Conservation (phyloP, 192 early-diverging fungal genomes). For the Cetraspora pellucida region DNA sequence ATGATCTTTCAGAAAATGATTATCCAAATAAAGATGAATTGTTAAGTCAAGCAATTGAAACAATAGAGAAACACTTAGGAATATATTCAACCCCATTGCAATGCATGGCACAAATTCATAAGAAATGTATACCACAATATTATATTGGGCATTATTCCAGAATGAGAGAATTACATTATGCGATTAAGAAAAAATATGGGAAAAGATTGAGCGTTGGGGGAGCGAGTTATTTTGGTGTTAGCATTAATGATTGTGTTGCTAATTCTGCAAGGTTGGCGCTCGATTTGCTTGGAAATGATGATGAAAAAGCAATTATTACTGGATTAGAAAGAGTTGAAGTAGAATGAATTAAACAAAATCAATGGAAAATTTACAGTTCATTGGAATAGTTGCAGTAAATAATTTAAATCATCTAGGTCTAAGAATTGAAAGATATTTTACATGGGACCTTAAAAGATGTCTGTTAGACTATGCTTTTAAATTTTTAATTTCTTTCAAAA, state of each 20-base stretch:
- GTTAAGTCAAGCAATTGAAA: conserved; percentile 54
- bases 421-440: no score
- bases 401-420: no score
- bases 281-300: conserved; percentile 47
- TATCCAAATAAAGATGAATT: conserved; percentile 41
- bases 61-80: conserved; percentile 62
- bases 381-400: no score
- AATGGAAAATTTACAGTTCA: no score
- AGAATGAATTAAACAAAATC: neutral
- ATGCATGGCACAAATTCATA: conserved; percentile 59
- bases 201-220: conserved; percentile 74
- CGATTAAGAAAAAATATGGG: conserved; percentile 49
- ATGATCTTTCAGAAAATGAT: conserved; percentile 30
- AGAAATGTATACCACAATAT: conserved; percentile 89
- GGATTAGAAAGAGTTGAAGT: conserved; percentile 31
- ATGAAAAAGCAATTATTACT: conserved; percentile 37
- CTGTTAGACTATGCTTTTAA: no score
- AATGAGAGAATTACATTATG: conserved; percentile 64
- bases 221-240: conserved; percentile 81
- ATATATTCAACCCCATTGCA: conserved; percentile 53
- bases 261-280: conserved; percentile 65
- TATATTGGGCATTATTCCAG: conserved; percentile 76
- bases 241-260: conserved; percentile 81
- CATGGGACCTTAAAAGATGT: no score
- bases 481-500: no score